phyloP scores from a whole-genome alignment of 2,329 filamentous ascomycete species.

The Talaromyces sp. region DNA sequence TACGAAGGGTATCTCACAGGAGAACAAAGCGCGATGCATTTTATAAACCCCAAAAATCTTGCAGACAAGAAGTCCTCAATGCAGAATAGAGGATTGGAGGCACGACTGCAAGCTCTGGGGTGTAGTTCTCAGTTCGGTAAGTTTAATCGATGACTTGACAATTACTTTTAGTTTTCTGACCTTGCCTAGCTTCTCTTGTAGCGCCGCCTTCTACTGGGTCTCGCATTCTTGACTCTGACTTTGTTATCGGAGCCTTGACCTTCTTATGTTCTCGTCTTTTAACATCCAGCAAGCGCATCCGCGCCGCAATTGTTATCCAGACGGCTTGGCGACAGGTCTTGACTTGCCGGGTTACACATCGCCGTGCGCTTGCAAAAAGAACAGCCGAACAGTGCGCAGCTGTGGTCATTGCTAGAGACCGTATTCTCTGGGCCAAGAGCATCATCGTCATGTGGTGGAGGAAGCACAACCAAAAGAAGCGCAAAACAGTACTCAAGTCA shows the following conservation, averaged over 20 bases:
- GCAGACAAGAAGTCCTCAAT: not conserved
- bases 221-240: slow-evolving; percentile 49
- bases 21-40: not conserved
- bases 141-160: slow-evolving; percentile 9
- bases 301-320: slow-evolving; percentile 51
- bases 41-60: not conserved
- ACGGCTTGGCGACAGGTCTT: slow-evolving; percentile 40
- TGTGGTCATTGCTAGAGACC: slow-evolving; percentile 41
- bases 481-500: slow-evolving; percentile 2
- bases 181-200: slow-evolving; percentile 40
- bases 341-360: slow-evolving; percentile 14
- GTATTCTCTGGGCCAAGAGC: slow-evolving; percentile 33
- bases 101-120: slow-evolving; percentile 32
- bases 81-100: slow-evolving; percentile 17
- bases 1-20: slow-evolving; percentile 43
- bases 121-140: slow-evolving; percentile 40
- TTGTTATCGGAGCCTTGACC: slow-evolving; percentile 51
- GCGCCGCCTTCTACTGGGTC: slow-evolving; percentile 19
- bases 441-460: slow-evolving; percentile 32
- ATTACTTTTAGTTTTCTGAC: not conserved
- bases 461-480: slow-evolving; percentile 14
- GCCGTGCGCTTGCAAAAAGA: slow-evolving; percentile 17
- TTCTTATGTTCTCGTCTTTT: slow-evolving; percentile 56
- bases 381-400: slow-evolving; percentile 36
- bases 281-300: slow-evolving; percentile 42